These are phyloP conservation scores for Oemleria cerasiformis DNA, from an alignment of 306 rosid genomes.

Conservation along the genomic window DNA sequence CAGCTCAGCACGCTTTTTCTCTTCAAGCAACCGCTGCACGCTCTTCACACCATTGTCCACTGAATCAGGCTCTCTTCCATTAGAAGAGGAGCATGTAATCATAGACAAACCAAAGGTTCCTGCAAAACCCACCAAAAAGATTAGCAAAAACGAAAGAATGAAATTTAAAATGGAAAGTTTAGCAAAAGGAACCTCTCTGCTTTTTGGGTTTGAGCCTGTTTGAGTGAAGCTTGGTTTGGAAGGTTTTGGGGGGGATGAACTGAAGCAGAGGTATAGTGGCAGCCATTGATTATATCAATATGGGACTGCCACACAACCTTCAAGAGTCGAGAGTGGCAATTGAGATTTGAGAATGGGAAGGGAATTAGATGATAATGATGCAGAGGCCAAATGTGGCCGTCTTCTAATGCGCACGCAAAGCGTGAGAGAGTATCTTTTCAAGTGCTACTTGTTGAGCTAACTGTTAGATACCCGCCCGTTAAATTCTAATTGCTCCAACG, in stretches of 20 bases:
- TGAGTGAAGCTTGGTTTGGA: constrained; percentile 27
- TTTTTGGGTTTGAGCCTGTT: constrained; percentile 31
- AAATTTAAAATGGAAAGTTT: too few relatives aligned
- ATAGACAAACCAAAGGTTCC: constrained; percentile 36
- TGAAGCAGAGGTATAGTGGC: constrained; percentile 44
- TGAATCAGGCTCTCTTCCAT: constrained; percentile 65
- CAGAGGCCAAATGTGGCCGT: constrained; percentile 1
- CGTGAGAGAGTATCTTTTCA: neutral
- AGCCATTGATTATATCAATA: constrained; percentile 42
- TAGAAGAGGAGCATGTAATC: constrained; percentile 54
- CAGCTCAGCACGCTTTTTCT: constrained; percentile 60
- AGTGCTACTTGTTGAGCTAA: too few relatives aligned
- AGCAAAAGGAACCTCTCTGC: constrained; percentile 35
- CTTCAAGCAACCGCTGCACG: constrained; percentile 38
- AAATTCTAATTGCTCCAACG: neutral
- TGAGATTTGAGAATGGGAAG: neutral
- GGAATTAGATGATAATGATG: constrained; percentile 6
- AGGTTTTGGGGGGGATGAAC: constrained; percentile 29
- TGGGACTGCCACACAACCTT: neutral
- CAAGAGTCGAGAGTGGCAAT: neutral
- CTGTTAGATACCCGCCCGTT: constrained; percentile 13
- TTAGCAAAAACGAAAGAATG: neutral
- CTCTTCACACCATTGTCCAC: constrained; percentile 35
- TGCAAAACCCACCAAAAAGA: constrained; percentile 21
- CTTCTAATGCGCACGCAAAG: neutral